Base-by-base conservation (phyloP, 306 rosid species). In the Lathyrus aphaca region DNA sequence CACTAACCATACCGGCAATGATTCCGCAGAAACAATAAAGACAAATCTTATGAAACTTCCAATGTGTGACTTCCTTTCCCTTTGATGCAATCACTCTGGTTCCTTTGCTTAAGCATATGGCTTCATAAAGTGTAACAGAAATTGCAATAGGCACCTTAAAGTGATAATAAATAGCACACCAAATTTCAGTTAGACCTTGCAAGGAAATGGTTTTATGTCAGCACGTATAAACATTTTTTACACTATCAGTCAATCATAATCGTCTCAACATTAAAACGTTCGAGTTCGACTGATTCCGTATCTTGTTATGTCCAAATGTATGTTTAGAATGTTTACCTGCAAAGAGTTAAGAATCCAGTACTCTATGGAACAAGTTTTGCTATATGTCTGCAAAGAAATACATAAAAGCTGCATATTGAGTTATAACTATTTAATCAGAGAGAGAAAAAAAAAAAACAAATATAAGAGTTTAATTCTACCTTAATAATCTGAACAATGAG, bases 1-100 rank as follows among this genome's bases (percentile, higher is more conserved):
- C 96, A 63, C 94, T 89, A 17, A 90, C 88, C 75, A 90, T 66
- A 50, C 96, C 96, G 43, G 96, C 96, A 51, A 90, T 11, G 32
- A 87, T 87, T 51, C 96, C 94, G 54, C 96, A 87, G 56, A 75
- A 61, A 74, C 96, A 87, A 77, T 83, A 87, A 8, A 90, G 81
- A 74, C 79, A 82, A 8, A 90, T 64, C 72, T 82, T 81, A 70
- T 84, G 94, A 78, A 82, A 17, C 77, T 87, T 87, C 91, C 94
- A 90, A 81, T 76, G 78, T 74, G 88, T 85, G 67, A 82, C 69
- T 62, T 90, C 96, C 68, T 87, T 87, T 73, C 89, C 94, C 69
- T 72, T 90, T n/a, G 94, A 90, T 65, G 94, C 89, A 66, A 90
- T 87, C 72, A 83, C 88, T 63, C 91, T 84, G 10, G 69, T 87